Percentiles rank a stretch among this genome's conserved stretches.
These are phyloP conservation scores for Gnaphalium uliginosum DNA, from an alignment of 129 eudicot species.

Conservation along the genomic window DNA sequence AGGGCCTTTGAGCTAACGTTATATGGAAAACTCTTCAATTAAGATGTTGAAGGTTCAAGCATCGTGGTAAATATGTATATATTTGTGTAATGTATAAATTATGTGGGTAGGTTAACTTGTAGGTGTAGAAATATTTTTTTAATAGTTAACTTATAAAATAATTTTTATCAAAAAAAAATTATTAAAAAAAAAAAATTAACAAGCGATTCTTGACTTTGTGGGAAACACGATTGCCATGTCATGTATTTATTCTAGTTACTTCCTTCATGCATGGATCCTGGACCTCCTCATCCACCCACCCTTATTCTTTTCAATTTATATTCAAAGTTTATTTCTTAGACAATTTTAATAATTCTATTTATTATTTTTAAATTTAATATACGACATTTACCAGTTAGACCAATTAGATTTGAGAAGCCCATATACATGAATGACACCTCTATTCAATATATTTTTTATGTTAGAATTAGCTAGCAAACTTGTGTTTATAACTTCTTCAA, in stretches of 20 bases:
- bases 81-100: no score
- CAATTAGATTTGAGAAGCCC: neutral
- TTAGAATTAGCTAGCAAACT: no score
- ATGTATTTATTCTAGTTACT: neutral
- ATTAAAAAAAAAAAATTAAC: neutral
- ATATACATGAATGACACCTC: neutral
- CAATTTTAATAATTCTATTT: neutral
- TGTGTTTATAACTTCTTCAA: no score
- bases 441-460: no score
- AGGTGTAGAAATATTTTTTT: no score
- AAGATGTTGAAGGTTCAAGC: no score
- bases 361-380: neutral
- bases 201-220: conserved; percentile 22
- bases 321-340: neutral
- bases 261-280: conserved; percentile 12
- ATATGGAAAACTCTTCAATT: no score
- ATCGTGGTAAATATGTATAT: no score
- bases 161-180: no score
- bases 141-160: no score
- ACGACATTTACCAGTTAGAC: neutral
- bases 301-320: neutral
- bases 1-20: no score
- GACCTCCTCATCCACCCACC: conserved; percentile 16
- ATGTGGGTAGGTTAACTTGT: no score
- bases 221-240: conserved; percentile 20